Conservation (phyloP, 805 yeast genomes). For the Saccharomyces mikatae region DNA sequence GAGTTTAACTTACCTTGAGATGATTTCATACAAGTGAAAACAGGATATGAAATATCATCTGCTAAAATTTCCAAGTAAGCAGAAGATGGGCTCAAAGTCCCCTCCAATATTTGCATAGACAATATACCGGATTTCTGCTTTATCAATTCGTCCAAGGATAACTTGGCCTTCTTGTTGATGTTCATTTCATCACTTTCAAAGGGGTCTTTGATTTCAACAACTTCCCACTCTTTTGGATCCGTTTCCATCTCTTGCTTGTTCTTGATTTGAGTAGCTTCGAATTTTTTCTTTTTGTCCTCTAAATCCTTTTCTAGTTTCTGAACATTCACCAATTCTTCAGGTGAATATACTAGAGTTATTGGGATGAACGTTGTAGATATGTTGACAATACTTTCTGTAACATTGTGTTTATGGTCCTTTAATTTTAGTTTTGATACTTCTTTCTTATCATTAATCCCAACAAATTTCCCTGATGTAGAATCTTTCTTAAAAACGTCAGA, state of each 20-base stretch:
- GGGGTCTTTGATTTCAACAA: conserved; percentile 44
- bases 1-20: conserved; percentile 39
- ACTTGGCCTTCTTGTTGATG: conserved; percentile 33
- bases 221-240: conserved; percentile 56
- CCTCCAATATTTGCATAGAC: conserved; percentile 45
- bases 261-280: conserved; percentile 38
- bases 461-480: conserved; percentile 36
- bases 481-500: conserved; percentile 34
- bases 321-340: conserved; percentile 44
- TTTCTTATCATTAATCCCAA: conserved; percentile 45
- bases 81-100: conserved; percentile 41
- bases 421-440: conserved; percentile 31
- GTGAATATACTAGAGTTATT: conserved; percentile 51
- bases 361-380: conserved; percentile 62
- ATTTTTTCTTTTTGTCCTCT: conserved; percentile 33
- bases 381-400: conserved; percentile 43
- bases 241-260: conserved; percentile 46
- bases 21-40: conserved; percentile 43
- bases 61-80: conserved; percentile 49
- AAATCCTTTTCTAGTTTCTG: conserved; percentile 36
- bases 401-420: conserved; percentile 30
- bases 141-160: conserved; percentile 46
- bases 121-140: conserved; percentile 52
- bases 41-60: conserved; percentile 59
- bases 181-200: conserved; percentile 30